Percentiles rank a stretch among this genome's conserved stretches.
Evolutionary conservation across 345 rosid species (phyloP).

Genomic region (Brassica nigra): DNA sequence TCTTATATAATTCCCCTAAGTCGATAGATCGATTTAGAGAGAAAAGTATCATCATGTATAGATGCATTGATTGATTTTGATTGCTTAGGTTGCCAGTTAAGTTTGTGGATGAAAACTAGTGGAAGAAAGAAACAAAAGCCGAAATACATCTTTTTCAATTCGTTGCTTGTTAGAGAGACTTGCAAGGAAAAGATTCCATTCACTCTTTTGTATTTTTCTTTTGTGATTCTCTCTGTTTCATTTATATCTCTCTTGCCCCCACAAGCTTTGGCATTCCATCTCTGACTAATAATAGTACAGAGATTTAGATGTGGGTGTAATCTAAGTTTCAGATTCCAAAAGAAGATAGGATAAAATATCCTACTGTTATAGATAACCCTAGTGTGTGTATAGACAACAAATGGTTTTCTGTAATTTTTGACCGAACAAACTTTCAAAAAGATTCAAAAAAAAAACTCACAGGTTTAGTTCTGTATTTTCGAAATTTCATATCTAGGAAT

Average conservation of each 20-base stretch:
- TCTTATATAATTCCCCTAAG: background rate
- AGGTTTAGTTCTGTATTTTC: background rate
- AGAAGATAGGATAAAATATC: background rate
- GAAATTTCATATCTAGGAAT: background rate
- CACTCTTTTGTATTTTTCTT: background rate
- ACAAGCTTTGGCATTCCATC: constrained; percentile 4
- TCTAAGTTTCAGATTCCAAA: background rate
- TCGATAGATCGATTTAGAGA: background rate
- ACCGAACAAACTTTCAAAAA: background rate
- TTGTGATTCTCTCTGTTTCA: constrained; percentile 1
- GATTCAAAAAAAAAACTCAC: background rate
- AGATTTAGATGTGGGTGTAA: background rate
- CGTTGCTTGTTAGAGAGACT: background rate
- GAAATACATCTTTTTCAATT: background rate
- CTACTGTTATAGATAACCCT: background rate
- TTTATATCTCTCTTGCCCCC: constrained; percentile 5
- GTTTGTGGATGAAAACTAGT: background rate
- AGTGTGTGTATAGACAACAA: background rate
- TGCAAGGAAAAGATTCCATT: constrained; percentile 14
- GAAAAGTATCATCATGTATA: background rate
- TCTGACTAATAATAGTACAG: background rate
- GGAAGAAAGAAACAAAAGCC: constrained; percentile 8
- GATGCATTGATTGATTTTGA: background rate
- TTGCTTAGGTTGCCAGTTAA: constrained; percentile 9
- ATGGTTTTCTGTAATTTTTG: background rate